These are phyloP conservation scores for Globisporangium parvum DNA, from an alignment of 352 stramenopile genomes.

Conservation along the genomic window DNA sequence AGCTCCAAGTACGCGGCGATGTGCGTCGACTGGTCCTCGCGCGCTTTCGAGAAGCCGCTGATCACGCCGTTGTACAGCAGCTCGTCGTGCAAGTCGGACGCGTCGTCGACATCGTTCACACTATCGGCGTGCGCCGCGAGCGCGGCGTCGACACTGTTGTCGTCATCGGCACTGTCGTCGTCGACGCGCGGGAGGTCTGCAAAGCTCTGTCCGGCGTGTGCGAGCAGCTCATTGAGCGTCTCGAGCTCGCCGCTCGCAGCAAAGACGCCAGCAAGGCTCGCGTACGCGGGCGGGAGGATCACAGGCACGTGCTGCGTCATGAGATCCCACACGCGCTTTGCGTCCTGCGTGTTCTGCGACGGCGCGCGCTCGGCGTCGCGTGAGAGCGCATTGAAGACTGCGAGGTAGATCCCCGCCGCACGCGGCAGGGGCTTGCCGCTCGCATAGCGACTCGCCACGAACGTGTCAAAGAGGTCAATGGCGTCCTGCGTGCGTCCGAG, in stretches of 20 bases:
- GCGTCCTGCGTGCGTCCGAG: constrained; percentile 58
- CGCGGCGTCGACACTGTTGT: constrained; percentile 21
- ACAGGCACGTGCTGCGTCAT: constrained; percentile 62
- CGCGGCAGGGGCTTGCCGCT: constrained; percentile 21
- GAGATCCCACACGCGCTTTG: constrained; percentile 68
- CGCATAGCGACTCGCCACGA: constrained; percentile 38
- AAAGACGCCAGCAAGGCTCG: constrained; percentile 78
- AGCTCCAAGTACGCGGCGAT: constrained; percentile 54
- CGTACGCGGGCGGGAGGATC: constrained; percentile 65
- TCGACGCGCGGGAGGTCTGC: constrained; percentile 18
- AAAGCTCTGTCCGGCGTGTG: constrained; percentile 42
- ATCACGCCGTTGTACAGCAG: constrained; percentile 79
- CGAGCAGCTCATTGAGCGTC: constrained; percentile 57
- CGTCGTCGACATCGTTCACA: constrained; percentile 23
- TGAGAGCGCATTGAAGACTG: constrained; percentile 80
- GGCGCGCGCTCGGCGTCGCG: constrained; percentile 56
- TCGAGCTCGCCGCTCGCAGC: constrained; percentile 66
- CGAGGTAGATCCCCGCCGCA: constrained; percentile 57
- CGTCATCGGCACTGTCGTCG: constrained; percentile 17
- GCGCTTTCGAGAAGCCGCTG: constrained; percentile 71
- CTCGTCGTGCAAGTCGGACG: constrained; percentile 29
- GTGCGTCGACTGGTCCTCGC: constrained; percentile 57
- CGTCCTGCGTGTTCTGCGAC: constrained; percentile 59
- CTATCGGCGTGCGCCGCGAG: constrained; percentile 18
- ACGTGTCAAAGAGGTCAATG: constrained; percentile 66